Evolutionary conservation across 1,284 basidiomycete species (phyloP), one percentile per base, ranked within the genome.

Genomic region (Apiotrichum montevideense): DNA sequence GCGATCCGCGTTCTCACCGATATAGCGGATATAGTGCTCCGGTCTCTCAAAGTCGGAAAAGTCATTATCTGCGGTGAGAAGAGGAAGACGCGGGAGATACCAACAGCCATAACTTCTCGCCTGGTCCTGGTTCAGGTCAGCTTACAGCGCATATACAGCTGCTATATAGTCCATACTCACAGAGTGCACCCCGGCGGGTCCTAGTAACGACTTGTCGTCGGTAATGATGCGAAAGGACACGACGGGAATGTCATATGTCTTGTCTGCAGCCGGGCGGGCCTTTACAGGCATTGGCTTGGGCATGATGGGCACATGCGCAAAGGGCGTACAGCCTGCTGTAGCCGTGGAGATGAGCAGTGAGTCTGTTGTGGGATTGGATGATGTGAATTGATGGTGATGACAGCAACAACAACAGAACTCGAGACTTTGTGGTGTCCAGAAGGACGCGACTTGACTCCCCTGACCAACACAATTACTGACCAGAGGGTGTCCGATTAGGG

Each of bases 21-120:
- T 88, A 73, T 94, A 85, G 47, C 90, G 86, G 70, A 95, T 88
- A 72, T 96, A 95, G 68, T 90, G 84, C 53, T 90, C 87, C 6
- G 90, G 89, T 63, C 85, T 79, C 61, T 79, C 79, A 71, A 88
- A 92, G 46, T 87, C 83, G 21, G 84, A 83, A 66, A 84, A 84
- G 67, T 92, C 86, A 69, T 92, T 91, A 77, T 87, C 89, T 90
- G 61, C 0, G 5, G 32, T 51, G 41, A 34, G 44, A 35, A 41
- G 11, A 11, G 29, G 4, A 15, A 29, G 21, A 43, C 1, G 29
- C 52, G 45, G 32, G n/a, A 33, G n/a, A 35, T 42, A 33, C 44
- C 35, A 42, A 72, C 74, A 77, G 21, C 75, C 75, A 66, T 70
- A 77, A 8, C 66, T 65, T 32, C 71, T 60, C 43, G 63, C 69